phyloP scores from a whole-genome alignment of 768 basidiomycete species.

The Kondoa malvinella region DNA sequence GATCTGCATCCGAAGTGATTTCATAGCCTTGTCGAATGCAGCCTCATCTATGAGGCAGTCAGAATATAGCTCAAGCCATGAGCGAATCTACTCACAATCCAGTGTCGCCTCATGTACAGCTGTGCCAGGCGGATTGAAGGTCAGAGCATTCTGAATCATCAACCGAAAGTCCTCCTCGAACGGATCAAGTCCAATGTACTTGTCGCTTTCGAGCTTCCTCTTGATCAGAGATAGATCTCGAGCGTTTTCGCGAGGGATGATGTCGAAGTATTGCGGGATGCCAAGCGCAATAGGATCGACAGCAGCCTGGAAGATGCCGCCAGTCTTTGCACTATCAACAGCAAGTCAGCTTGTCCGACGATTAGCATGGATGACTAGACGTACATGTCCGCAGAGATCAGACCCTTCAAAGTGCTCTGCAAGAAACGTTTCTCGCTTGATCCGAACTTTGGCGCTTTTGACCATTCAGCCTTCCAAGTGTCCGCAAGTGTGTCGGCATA shows the following conservation, averaged over 20 bases:
- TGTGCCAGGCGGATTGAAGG: constrained; percentile 51
- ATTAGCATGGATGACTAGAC: background rate
- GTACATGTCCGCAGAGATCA: constrained; percentile 46
- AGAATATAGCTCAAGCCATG: background rate
- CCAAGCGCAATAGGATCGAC: constrained; percentile 71
- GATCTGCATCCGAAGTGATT: background rate
- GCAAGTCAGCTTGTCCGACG: constrained; percentile 1
- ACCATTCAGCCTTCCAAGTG: constrained; percentile 70
- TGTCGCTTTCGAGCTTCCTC: constrained; percentile 60
- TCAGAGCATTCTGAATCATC: constrained; percentile 74
- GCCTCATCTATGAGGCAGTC: background rate
- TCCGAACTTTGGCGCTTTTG: constrained; percentile 53
- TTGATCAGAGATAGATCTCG: constrained; percentile 72
- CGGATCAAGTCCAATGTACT: constrained; percentile 57
- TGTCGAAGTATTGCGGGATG: constrained; percentile 73
- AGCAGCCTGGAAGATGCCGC: constrained; percentile 44
- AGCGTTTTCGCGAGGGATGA: constrained; percentile 68
- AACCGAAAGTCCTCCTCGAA: constrained; percentile 72
- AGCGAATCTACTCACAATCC: background rate
- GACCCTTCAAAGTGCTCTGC: constrained; percentile 48
- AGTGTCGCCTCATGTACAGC: constrained; percentile 14
- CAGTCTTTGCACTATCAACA: constrained; percentile 6
- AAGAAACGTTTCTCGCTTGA: constrained; percentile 65
- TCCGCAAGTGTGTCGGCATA: constrained; percentile 60
- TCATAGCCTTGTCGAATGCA: background rate